Evolutionary conservation across 345 rosid genomes (phyloP), one percentile per base, ranked within the genome.

Genomic region (Eucalyptus paniculata): DNA sequence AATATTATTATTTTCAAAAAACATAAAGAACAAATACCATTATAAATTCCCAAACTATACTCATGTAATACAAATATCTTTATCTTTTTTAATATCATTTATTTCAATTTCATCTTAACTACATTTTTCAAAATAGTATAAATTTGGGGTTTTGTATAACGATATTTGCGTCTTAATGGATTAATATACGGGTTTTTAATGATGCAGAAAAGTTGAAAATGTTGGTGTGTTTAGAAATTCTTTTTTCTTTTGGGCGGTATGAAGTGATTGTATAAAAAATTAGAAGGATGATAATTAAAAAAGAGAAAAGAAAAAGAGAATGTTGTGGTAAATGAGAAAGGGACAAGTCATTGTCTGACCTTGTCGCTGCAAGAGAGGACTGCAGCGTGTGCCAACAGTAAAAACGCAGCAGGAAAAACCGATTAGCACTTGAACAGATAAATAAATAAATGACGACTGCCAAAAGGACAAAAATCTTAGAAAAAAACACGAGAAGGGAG

Each of bases 101-200:
- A 53, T 53, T 2, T 19, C 56, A 53, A 19, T 1, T 53, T 53
- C 1, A 19, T 53, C 0, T 0, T 0, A 19, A 53, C 0, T 53
- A 53, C 1, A 19, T 53, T 53, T 53, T 1, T 19, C 58, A 53
- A 0, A 53, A 53, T 19, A 53, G 4, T 53, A 19, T 53, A 53
- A 8, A 53, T 53, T 53, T 2, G 58, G 26, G 58, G 1, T 53
- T 53, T 53, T 53, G 1, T 21, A 53, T 53, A 21, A 53, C 2
- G 26, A 21, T 24, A 11, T 56, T 56, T 24, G 14, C 2, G 13
- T 56, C 30, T 0, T 62, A 28, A 28, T 30, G 4, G 32, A 53
- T 53, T 21, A 53, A 53, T 53, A 21, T 53, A 53, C 12, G 5
- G 11, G 58, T 53, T 21, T 21, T 53, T 45, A 45, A 9, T 45